Percentiles rank a stretch among this genome's conserved stretches.
phyloP scores from a whole-genome alignment of 352 stramenopile genomes.

The Peronospora belbahrii region DNA sequence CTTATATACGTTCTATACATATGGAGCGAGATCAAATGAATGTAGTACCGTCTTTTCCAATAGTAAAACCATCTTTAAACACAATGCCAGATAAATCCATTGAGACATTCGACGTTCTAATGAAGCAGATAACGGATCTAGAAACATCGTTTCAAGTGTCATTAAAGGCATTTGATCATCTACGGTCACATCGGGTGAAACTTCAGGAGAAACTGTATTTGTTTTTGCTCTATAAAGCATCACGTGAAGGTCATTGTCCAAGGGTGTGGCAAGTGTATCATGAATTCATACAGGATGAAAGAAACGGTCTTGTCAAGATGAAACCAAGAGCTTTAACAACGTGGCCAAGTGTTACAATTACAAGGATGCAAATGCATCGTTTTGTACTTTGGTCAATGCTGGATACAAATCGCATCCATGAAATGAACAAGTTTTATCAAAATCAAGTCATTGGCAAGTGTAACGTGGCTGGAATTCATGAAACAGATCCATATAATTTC shows the following conservation, averaged over 20 bases:
- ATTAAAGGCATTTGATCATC: constrained; percentile 29
- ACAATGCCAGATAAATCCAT: neutral
- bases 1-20: constrained; percentile 7
- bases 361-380: constrained; percentile 51
- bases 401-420: constrained; percentile 17
- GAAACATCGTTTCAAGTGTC: constrained; percentile 21
- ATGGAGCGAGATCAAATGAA: constrained; percentile 2
- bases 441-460: constrained; percentile 31
- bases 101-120: neutral
- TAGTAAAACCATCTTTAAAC: neutral
- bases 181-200: constrained; percentile 7
- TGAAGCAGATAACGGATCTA: constrained; percentile 1
- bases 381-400: constrained; percentile 62
- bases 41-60: too few species aligned
- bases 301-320: constrained; percentile 14
- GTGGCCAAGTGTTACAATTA: constrained; percentile 33
- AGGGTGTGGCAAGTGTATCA: constrained; percentile 33
- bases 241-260: constrained; percentile 24
- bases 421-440: constrained; percentile 38
- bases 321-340: constrained; percentile 19
- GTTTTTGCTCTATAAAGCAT: constrained; percentile 59
- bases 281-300: constrained; percentile 33
- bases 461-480: constrained; percentile 41
- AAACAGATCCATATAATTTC: constrained; percentile 62
- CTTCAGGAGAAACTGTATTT: constrained; percentile 40